Conservation (phyloP, 345 rosid species). For the Eucalyptus pumila region DNA sequence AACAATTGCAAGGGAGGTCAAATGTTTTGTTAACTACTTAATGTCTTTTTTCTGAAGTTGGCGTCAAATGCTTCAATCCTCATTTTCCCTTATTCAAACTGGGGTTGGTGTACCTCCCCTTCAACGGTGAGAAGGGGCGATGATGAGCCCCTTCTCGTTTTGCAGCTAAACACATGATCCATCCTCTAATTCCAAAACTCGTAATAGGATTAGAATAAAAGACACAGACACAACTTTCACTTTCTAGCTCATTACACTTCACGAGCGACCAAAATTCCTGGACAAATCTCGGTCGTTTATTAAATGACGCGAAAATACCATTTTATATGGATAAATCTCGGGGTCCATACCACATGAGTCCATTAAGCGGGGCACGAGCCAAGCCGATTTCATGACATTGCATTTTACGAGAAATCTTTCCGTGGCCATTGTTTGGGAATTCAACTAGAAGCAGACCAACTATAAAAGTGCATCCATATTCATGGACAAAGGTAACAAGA, state of each 20-base stretch:
- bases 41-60: background rate
- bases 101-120: background rate
- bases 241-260: too few species aligned
- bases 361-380: background rate
- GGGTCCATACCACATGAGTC: too few species aligned
- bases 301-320: background rate
- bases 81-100: background rate
- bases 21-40: too few species aligned
- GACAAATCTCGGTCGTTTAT: background rate
- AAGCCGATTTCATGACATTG: background rate
- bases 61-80: background rate
- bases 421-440: background rate
- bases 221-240: too few species aligned
- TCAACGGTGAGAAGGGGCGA: background rate
- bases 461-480: background rate
- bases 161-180: background rate
- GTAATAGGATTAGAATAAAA: too few species aligned
- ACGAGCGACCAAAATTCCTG: too few species aligned
- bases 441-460: background rate
- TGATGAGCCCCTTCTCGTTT: background rate
- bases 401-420: background rate
- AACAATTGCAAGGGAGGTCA: too few species aligned
- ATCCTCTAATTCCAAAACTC: too few species aligned
- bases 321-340: too few species aligned
- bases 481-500: conserved; percentile 9